A percentile compares a stretch with the other conserved stretches of the same genome.
These are phyloP conservation scores for Arthrocladium fulminans DNA, from an alignment of 2,329 filamentous ascomycete species.

Conservation along the genomic window DNA sequence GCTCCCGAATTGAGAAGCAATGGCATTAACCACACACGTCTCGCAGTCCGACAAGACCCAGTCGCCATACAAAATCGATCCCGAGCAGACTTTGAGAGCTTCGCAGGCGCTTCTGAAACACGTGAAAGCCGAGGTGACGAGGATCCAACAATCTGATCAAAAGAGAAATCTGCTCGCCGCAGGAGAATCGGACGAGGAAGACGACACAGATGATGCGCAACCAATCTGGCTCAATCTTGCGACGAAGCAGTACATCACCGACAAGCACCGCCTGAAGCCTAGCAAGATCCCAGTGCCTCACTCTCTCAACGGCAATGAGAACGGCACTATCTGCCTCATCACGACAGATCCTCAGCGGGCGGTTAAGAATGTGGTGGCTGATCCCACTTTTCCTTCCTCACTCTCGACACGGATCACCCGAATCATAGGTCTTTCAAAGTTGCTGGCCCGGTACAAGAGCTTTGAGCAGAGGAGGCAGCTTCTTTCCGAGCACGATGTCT, in stretches of 20 bases:
- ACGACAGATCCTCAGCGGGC: slow-evolving; percentile 71
- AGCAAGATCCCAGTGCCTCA: slow-evolving; percentile 72
- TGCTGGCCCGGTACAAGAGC: slow-evolving; percentile 80
- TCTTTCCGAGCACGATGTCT: slow-evolving; percentile 78
- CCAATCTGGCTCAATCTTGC: slow-evolving; percentile 55
- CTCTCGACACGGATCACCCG: slow-evolving; percentile 61
- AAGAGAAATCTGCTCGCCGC: slow-evolving; percentile 48
- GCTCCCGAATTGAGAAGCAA: not conserved
- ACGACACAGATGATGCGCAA: slow-evolving; percentile 41
- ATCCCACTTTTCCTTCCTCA: slow-evolving; percentile 59
- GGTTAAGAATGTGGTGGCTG: slow-evolving; percentile 80
- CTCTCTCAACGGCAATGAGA: slow-evolving; percentile 58
- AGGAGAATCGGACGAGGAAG: slow-evolving; percentile 39
- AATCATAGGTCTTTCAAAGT: slow-evolving; percentile 73
- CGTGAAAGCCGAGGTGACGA: slow-evolving; percentile 43
- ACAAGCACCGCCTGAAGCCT: slow-evolving; percentile 73
- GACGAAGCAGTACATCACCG: slow-evolving; percentile 58
- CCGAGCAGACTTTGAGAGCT: slow-evolving; percentile 48
- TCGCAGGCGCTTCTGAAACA: slow-evolving; percentile 51
- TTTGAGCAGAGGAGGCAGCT: slow-evolving; percentile 84
- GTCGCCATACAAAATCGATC: slow-evolving; percentile 39
- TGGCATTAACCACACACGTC: slow-evolving; percentile 9
- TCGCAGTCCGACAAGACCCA: slow-evolving; percentile 11
- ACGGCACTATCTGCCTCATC: slow-evolving; percentile 72
- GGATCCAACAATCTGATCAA: slow-evolving; percentile 38